These are phyloP conservation scores for Nectriaceae sp. DNA, from an alignment of 2,329 filamentous ascomycete genomes.

Conservation along the genomic window DNA sequence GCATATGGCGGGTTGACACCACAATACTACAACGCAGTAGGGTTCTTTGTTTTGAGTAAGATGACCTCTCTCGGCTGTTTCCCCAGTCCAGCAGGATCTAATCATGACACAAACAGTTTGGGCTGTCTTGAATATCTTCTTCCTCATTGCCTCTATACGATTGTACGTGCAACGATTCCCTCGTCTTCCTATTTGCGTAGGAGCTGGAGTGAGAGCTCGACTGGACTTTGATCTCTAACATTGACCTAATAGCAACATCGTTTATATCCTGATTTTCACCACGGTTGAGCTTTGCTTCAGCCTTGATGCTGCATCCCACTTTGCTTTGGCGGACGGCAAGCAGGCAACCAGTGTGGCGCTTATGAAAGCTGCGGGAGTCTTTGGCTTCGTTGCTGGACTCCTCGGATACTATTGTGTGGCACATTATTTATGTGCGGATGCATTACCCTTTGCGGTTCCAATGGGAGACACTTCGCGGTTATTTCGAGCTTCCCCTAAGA, in stretches of 20 bases:
- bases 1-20: conserved; percentile 10
- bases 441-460: conserved; percentile 4
- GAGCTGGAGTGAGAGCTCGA: too few relatives aligned
- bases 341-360: background rate
- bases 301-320: conserved; percentile 9
- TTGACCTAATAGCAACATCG: background rate
- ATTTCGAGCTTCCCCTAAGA: too few relatives aligned
- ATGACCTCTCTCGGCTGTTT: background rate
- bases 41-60: conserved; percentile 11
- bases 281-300: conserved; percentile 7
- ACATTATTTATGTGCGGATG: conserved; percentile 5
- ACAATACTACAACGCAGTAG: conserved; percentile 15
- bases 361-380: conserved; percentile 6
- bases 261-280: conserved; percentile 6
- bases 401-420: conserved; percentile 8
- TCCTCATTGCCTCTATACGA: conserved; percentile 9
- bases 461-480: conserved; percentile 7
- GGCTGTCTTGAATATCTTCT: conserved; percentile 11
- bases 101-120: background rate
- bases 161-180: background rate
- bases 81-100: background rate
- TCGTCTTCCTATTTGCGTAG: background rate
- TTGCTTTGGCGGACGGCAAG: conserved; percentile 10
- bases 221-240: background rate
- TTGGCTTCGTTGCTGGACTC: conserved; percentile 10